phyloP scores from a whole-genome alignment of 495 filamentous ascomycete genomes.

The Sordaria brevicollis region DNA sequence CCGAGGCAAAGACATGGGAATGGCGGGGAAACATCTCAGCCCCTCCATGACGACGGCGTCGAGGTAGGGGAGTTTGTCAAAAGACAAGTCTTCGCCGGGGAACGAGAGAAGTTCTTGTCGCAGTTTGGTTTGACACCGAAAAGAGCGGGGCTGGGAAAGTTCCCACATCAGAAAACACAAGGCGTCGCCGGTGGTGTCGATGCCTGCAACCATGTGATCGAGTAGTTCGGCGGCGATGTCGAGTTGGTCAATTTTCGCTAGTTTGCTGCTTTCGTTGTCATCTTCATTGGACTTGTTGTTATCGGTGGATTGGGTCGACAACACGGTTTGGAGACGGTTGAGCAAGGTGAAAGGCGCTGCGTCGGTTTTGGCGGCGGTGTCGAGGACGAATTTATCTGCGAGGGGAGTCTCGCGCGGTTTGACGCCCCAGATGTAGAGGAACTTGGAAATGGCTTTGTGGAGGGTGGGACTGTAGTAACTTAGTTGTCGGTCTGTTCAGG shows the following conservation, averaged over 20 bases:
- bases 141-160: conserved; percentile 44
- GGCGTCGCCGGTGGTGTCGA: conserved; percentile 57
- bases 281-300: background rate
- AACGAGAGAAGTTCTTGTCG: conserved; percentile 36
- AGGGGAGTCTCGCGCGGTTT: conserved; percentile 37
- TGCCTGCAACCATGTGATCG: conserved; percentile 50
- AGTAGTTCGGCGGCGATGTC: conserved; percentile 39
- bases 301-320: no score
- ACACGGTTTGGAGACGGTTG: conserved; percentile 26
- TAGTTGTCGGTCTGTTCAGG: conserved; percentile 31
- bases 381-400: conserved; percentile 33
- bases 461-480: conserved; percentile 30
- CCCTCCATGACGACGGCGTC: conserved; percentile 54
- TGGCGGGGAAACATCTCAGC: conserved; percentile 48
- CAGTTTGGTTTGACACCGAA: conserved; percentile 34
- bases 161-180: conserved; percentile 59
- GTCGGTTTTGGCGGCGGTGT: conserved; percentile 22
- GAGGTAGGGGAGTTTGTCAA: conserved; percentile 47
- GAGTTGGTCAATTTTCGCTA: conserved; percentile 18
- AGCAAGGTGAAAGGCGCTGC: conserved; percentile 34
- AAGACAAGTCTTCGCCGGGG: conserved; percentile 7
- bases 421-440: conserved; percentile 27
- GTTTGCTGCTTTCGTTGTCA: conserved; percentile 4
- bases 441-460: conserved; percentile 25
- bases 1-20: conserved; percentile 57